Percentiles rank a stretch among this genome's conserved stretches.
Conservation (phyloP, 1,139 yeast species). For the Diutina neorugosa region DNA sequence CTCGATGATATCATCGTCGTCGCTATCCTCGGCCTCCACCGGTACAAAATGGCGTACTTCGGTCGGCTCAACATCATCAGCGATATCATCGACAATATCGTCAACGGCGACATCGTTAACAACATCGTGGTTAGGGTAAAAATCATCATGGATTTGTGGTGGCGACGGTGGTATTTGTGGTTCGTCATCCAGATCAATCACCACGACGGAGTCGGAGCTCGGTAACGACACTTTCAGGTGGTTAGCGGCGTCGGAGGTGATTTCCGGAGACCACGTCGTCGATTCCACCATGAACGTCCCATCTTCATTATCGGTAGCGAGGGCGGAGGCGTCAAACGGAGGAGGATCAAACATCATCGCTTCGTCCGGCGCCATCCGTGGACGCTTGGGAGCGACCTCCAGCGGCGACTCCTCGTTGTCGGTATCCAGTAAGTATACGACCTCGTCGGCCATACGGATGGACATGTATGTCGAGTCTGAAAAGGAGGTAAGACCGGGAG, state of each 20-base stretch:
- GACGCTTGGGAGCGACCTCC: background rate
- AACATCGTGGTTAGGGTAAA: background rate
- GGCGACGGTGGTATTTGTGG: background rate
- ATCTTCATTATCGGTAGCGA: background rate
- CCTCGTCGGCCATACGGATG: background rate
- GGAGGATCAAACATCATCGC: background rate
- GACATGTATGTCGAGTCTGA: background rate
- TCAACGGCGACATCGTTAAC: background rate
- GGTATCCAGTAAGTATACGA: background rate
- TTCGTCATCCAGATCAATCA: background rate
- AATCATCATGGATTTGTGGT: too few species aligned
- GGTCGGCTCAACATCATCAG: background rate
- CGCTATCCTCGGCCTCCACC: background rate
- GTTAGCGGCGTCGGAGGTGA: background rate
- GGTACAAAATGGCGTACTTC: background rate
- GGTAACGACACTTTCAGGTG: background rate
- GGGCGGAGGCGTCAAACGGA: background rate
- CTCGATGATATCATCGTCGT: background rate
- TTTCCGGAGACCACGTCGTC: background rate
- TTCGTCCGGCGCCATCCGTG: background rate
- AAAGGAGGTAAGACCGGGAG: background rate
- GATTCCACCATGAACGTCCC: background rate
- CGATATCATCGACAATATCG: background rate
- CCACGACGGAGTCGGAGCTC: background rate
- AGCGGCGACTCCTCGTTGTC: background rate